phyloP scores from a whole-genome alignment of 805 yeast species.

The Millerago galiae region DNA sequence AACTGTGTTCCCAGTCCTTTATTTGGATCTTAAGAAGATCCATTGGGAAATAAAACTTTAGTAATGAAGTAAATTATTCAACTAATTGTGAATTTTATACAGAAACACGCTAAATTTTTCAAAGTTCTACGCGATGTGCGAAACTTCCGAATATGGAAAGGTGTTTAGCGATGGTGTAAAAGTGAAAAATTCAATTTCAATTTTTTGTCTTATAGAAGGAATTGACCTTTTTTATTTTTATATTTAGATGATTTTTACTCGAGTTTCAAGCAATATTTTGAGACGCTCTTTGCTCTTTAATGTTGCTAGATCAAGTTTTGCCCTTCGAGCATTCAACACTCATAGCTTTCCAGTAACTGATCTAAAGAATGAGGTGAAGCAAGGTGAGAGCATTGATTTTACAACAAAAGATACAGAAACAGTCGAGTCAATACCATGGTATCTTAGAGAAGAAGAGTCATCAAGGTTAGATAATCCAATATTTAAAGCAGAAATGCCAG shows the following conservation, averaged over 20 bases:
- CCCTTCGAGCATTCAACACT: not conserved
- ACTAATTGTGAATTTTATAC: not conserved
- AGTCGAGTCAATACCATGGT: slow-evolving; percentile 51
- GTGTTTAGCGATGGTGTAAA: not conserved
- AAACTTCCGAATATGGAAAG: not conserved
- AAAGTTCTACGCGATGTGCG: not conserved
- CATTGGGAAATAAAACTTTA: not conserved
- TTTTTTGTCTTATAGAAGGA: not conserved
- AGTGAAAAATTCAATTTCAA: not conserved
- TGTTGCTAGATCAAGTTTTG: not conserved
- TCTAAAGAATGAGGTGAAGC: not conserved
- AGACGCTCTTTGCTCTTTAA: not conserved
- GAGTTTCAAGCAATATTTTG: not conserved
- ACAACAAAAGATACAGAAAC: not conserved
- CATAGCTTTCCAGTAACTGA: not conserved
- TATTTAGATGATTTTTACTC: not conserved
- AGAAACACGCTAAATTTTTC: slow-evolving; percentile 1
- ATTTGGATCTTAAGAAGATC: slow-evolving; percentile 34
- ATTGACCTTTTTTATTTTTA: not conserved
- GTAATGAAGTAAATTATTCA: not conserved
- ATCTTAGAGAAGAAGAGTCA: slow-evolving; percentile 39
- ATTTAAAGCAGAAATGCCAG: slow-evolving; percentile 40
- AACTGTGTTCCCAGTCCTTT: slow-evolving; percentile 51
- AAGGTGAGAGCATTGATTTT: not conserved
- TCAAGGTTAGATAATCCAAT: slow-evolving; percentile 30